These are phyloP conservation scores for Sporisorium reilianum DNA, from an alignment of 1,284 basidiomycete species.

Conservation along the genomic window DNA sequence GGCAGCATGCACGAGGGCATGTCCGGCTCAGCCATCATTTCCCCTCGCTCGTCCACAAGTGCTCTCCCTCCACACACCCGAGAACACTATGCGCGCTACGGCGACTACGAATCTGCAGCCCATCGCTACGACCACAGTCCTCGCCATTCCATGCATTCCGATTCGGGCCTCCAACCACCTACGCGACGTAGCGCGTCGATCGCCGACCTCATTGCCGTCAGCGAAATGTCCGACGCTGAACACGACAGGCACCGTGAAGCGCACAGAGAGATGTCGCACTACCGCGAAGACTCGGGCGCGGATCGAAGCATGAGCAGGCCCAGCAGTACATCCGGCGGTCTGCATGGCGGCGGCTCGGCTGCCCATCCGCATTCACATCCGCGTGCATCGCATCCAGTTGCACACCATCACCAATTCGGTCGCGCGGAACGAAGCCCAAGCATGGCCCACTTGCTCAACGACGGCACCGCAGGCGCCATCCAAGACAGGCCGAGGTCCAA, in stretches of 20 bases:
- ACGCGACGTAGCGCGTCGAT: conserved; percentile 42
- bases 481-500: conserved; percentile 39
- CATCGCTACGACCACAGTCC: conserved; percentile 26
- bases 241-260: conserved; percentile 27
- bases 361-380: conserved; percentile 23
- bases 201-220: conserved; percentile 44
- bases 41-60: conserved; percentile 21
- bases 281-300: conserved; percentile 14
- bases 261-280: conserved; percentile 16
- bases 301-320: conserved; percentile 48
- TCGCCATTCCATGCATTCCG: conserved; percentile 21
- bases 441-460: conserved; percentile 54
- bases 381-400: conserved; percentile 20
- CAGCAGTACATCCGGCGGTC: conserved; percentile 36
- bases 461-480: conserved; percentile 48
- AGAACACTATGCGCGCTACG: conserved; percentile 7
- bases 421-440: conserved; percentile 50
- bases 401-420: conserved; percentile 14
- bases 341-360: conserved; percentile 18
- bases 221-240: conserved; percentile 46
- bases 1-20: conserved; percentile 10
- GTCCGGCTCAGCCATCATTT: conserved; percentile 8
- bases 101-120: conserved; percentile 17
- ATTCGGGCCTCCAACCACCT: conserved; percentile 13
- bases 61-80: conserved; percentile 9